Base-by-base conservation (phyloP, 2,329 filamentous ascomycete species). In the Spiromastix sp. region DNA sequence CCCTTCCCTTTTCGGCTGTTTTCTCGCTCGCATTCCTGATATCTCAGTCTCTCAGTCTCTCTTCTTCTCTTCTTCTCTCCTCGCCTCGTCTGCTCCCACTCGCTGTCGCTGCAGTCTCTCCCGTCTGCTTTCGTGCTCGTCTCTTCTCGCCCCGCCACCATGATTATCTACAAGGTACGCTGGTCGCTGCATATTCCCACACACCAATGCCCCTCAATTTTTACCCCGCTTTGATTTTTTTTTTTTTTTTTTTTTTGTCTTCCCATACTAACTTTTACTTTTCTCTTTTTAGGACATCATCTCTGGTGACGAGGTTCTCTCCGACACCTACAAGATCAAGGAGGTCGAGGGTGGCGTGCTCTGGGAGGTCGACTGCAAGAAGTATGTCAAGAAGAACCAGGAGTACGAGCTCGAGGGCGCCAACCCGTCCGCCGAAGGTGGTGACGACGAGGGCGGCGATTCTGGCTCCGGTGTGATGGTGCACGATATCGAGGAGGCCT, bases 361-460 rank as follows among this genome's bases (percentile, higher is more conserved):
- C 54, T 96, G 83, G 70, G 89, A 96, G 72, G 81, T 80, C 59
- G 81, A 98, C 69, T 94, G 87, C 68, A 71, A 73, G 60, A 93
- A 89, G 78, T 86, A 95, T 68, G 77, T 75, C 41, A 71, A 87
- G 64, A 85, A 78, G 46, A 75, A n/a, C 20, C 16, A 25, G n/a
- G 28, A 18, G 9, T 11, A 42, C 49, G 48, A 61, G 48, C 65
- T 68, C 22, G 63, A 59, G 55, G 91, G 91, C 63, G 91, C 87
- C 72, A 98, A 98, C 68, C 84, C 91, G 52, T 96, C 89, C 52
- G 87, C 91, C 43, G 91, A 96, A 71, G 60, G 82, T 60, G 83
- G 70, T 37, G 83, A 79, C 0, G 69, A 68, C 0, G 85, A 87
- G 52, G 81, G 62, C 46, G 51, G 78, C 51, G 87, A 93, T 32